phyloP scores from a whole-genome alignment of 768 basidiomycete species.

The Trametes gibbosa region DNA sequence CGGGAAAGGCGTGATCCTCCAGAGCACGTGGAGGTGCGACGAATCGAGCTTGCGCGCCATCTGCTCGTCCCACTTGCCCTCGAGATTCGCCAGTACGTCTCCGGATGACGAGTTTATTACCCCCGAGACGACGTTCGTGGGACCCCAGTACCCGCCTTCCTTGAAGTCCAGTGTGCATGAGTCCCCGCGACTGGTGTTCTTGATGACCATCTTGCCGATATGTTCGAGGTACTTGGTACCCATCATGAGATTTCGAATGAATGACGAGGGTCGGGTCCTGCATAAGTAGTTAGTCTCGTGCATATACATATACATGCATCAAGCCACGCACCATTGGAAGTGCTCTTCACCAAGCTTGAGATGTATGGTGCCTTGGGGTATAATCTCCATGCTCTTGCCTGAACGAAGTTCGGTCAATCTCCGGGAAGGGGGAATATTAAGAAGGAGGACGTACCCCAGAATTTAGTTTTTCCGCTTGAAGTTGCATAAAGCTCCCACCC shows the following conservation, averaged over 20 bases:
- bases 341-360: slow-evolving; percentile 64
- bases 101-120: slow-evolving; percentile 53
- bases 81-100: slow-evolving; percentile 57
- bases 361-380: slow-evolving; percentile 70
- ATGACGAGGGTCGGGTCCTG: slow-evolving; percentile 86
- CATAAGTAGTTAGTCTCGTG: neutral
- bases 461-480: slow-evolving; percentile 82
- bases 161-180: slow-evolving; percentile 82
- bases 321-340: slow-evolving; percentile 61
- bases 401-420: slow-evolving; percentile 21
- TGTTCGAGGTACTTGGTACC: slow-evolving; percentile 91
- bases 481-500: slow-evolving; percentile 76
- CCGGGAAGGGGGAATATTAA: slow-evolving; percentile 1
- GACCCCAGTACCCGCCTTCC: slow-evolving; percentile 80
- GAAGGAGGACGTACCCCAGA: slow-evolving; percentile 67
- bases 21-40: slow-evolving; percentile 70
- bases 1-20: slow-evolving; percentile 74
- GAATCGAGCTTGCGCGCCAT: slow-evolving; percentile 66
- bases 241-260: slow-evolving; percentile 86
- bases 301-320: neutral
- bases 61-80: slow-evolving; percentile 89
- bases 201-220: slow-evolving; percentile 73
- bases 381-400: slow-evolving; percentile 91
- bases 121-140: slow-evolving; percentile 71
- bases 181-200: slow-evolving; percentile 52